Base-by-base conservation (phyloP, 495 filamentous ascomycete genomes). In the Penicillium chermesinum region DNA sequence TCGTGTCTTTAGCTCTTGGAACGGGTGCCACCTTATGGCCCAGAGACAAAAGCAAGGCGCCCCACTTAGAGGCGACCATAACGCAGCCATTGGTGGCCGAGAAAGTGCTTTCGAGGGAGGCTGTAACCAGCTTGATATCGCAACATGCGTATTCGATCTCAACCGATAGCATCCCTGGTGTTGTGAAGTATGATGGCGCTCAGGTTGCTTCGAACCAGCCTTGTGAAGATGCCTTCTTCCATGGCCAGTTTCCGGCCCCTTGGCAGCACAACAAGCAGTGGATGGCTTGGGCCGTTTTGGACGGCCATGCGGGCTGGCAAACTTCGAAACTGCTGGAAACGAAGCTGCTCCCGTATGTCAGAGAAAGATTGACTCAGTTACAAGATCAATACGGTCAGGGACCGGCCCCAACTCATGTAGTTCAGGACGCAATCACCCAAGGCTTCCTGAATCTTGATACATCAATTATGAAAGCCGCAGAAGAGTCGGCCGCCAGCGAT, bases 361-460 rank as follows among this genome's bases (percentile, higher is more conserved):
- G 58, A 22, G 52, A 58, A 62, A 66, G 10, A 56, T 74, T 16
- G 36, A 25, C 9, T 58, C 64, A 27, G 50, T 55, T 14, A 50
- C 57, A 46, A 41, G 46, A 44, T 59, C 21, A 12, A 40, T 25
- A 46, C 56, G 17, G 33, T 16, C 42, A 13, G 41, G 38, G 25
- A 25, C 32, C 37, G 2, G 2, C 50, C 30, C 20, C 60, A n/a
- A 36, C 59, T 9, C 58, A 71, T 14, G 37, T 51, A 3, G 49
- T 79, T 7, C 64, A 74, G 19, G 32, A 50, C 19, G 71, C 74
- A 3, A 64, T 83, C 38, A 68, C 62, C 15, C 51, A 62, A 3
- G 75, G 70, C 0, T 84, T 83, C 41, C 32, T 65, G 7, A 48
- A 61, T 0, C 68, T 82, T 15, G 81, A 85, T 44, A 61, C 73